A percentile compares a stretch with the other conserved stretches of the same genome.
These are phyloP conservation scores for Gautieria morchelliformis DNA, from an alignment of 768 basidiomycete species.

Conservation along the genomic window DNA sequence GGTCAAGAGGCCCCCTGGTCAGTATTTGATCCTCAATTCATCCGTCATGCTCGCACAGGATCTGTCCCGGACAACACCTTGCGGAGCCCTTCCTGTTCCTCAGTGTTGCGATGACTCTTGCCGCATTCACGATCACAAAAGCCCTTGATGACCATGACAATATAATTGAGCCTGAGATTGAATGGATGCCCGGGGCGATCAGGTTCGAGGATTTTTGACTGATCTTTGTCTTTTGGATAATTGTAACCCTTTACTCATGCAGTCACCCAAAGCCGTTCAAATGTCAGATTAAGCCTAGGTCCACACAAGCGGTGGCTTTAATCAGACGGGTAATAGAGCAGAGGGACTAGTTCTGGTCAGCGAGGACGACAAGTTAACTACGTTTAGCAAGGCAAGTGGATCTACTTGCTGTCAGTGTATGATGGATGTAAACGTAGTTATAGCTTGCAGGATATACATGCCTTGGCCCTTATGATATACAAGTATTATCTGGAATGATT, in stretches of 20 bases:
- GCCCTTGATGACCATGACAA: conserved; percentile 23
- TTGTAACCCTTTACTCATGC: not conserved
- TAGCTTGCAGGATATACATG: too few species aligned
- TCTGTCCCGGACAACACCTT: conserved; percentile 34
- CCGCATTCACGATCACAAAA: conserved; percentile 29
- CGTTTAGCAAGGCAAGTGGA: too few species aligned
- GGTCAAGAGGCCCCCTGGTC: not conserved
- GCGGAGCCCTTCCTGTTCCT: conserved; percentile 30
- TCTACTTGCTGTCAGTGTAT: too few species aligned
- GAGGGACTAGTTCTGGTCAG: too few species aligned
- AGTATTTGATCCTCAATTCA: not conserved
- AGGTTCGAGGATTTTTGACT: not conserved
- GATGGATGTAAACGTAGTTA: too few species aligned
- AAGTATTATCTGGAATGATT: too few species aligned
- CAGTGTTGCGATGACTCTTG: conserved; percentile 27
- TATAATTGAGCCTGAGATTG: not conserved
- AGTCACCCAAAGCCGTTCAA: conserved; percentile 28
- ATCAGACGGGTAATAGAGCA: conserved; percentile 8
- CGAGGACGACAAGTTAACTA: too few species aligned
- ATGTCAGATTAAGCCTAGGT: conserved; percentile 26
- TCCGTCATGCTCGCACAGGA: not conserved
- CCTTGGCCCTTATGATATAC: too few species aligned
- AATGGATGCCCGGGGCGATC: not conserved
- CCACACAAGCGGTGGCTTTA: conserved; percentile 21
- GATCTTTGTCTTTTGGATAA: not conserved